A percentile compares a stretch with the other conserved stretches of the same genome.
These are phyloP conservation scores for Phytophthora citricola DNA, from an alignment of 352 stramenopile species.

Conservation along the genomic window DNA sequence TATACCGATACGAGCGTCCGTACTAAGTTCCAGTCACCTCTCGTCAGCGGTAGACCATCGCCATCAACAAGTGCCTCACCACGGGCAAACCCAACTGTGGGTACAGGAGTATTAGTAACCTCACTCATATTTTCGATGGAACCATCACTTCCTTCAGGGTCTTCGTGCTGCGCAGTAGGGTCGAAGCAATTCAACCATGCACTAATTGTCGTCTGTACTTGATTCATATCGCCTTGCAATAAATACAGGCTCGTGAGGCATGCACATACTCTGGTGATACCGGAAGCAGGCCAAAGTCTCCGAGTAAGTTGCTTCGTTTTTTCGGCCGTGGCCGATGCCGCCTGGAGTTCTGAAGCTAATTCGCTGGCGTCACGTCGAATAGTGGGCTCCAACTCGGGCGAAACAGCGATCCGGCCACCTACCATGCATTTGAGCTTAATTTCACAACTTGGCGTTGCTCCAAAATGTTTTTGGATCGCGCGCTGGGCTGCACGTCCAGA, in stretches of 20 bases:
- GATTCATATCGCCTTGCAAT: slow-evolving; percentile 67
- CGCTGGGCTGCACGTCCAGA: slow-evolving; percentile 58
- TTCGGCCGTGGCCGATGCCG: slow-evolving; percentile 67
- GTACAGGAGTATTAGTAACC: slow-evolving; percentile 18
- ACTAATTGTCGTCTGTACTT: slow-evolving; percentile 60
- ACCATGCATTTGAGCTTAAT: slow-evolving; percentile 80
- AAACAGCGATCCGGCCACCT: slow-evolving; percentile 61
- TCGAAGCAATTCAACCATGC: slow-evolving; percentile 84
- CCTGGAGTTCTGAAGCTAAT: slow-evolving; percentile 65
- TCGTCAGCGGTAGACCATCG: slow-evolving; percentile 78
- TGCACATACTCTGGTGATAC: slow-evolving; percentile 82
- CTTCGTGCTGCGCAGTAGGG: slow-evolving; percentile 59
- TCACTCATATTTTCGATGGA: slow-evolving; percentile 37
- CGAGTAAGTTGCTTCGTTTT: slow-evolving; percentile 64
- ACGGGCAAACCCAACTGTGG: slow-evolving; percentile 52
- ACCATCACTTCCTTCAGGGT: slow-evolving; percentile 42
- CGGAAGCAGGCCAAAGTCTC: slow-evolving; percentile 78
- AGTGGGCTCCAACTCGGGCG: slow-evolving; percentile 68
- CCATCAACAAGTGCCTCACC: slow-evolving; percentile 80
- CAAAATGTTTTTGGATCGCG: slow-evolving; percentile 74
- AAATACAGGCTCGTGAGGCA: slow-evolving; percentile 81
- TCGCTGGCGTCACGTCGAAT: slow-evolving; percentile 74
- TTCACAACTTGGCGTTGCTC: slow-evolving; percentile 73
- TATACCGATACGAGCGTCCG: slow-evolving; percentile 82
- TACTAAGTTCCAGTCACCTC: slow-evolving; percentile 86